Conservation (phyloP, 257 asterid genomes). For the Penstemon eatonii region DNA sequence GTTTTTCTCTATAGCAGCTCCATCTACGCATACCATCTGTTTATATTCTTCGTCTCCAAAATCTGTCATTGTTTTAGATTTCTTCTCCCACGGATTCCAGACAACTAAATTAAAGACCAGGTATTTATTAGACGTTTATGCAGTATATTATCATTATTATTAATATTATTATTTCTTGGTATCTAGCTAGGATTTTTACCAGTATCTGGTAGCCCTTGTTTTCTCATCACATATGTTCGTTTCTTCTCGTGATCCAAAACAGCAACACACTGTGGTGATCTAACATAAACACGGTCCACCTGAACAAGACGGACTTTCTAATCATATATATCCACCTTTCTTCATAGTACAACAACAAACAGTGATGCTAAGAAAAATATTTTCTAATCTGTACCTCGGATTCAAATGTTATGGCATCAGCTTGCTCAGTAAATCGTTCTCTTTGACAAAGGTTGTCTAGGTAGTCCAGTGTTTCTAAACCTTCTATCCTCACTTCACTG, state of each 20-base stretch:
- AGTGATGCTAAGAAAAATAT: no score
- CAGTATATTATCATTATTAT: not conserved
- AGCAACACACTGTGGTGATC: slow-evolving; percentile 65
- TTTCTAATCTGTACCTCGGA: slow-evolving; percentile 59
- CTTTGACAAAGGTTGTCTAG: slow-evolving; percentile 73
- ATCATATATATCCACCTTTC: no score
- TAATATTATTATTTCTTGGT: not conserved
- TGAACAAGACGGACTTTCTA: slow-evolving; percentile 26
- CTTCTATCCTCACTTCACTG: slow-evolving; percentile 95
- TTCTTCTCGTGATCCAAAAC: slow-evolving; percentile 90
- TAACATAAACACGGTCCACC: slow-evolving; percentile 86
- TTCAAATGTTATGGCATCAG: slow-evolving; percentile 93
- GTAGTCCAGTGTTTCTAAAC: slow-evolving; percentile 90
- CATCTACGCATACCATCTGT: slow-evolving; percentile 80
- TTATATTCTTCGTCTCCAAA: slow-evolving; percentile 87
- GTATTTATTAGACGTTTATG: not conserved
- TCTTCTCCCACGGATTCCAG: slow-evolving; percentile 99
- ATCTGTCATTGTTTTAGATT: slow-evolving; percentile 77
- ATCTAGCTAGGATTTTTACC: slow-evolving; percentile 42
- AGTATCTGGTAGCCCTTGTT: slow-evolving; percentile 86
- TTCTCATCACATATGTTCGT: slow-evolving; percentile 73
- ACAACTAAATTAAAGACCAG: slow-evolving; percentile 45
- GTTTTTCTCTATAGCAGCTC: slow-evolving; percentile 74
- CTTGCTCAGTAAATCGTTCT: slow-evolving; percentile 93
- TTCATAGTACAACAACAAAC: no score